These are phyloP conservation scores for Citrus sp. DNA, from an alignment of 345 rosid species.

Conservation along the genomic window DNA sequence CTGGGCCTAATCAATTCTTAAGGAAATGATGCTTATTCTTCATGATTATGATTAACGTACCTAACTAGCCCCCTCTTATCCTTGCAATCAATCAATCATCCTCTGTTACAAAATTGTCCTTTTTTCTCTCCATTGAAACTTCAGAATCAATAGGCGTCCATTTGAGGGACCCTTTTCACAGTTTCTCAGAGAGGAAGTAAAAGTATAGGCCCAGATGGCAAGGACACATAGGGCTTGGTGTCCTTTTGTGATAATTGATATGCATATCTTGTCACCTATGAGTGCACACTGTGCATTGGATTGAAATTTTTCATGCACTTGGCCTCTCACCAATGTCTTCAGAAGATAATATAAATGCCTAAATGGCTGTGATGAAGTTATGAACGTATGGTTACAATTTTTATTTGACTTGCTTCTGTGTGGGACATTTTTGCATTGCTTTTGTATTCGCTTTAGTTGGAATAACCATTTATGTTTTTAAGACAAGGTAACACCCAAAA, in stretches of 20 bases:
- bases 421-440: background rate
- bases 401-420: background rate
- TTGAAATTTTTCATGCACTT: conserved; percentile 5
- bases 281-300: background rate
- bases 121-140: conserved; percentile 7
- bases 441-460: background rate
- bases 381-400: background rate
- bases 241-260: conserved; percentile 12
- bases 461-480: background rate
- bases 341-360: conserved; percentile 10
- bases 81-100: background rate
- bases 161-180: conserved; percentile 17
- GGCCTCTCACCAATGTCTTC: conserved; percentile 16
- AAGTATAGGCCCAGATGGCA: conserved; percentile 18
- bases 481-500: background rate
- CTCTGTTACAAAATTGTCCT: background rate
- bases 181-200: conserved; percentile 17
- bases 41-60: background rate
- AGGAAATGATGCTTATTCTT: background rate
- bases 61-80: background rate
- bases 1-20: background rate
- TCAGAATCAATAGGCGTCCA: conserved; percentile 14
- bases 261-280: background rate
- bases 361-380: background rate
- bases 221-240: conserved; percentile 19